Percentiles rank a stretch among this genome's conserved stretches.
Evolutionary conservation across 2,329 filamentous ascomycete genomes (phyloP).

Genomic region (Xylariaceae sp.): DNA sequence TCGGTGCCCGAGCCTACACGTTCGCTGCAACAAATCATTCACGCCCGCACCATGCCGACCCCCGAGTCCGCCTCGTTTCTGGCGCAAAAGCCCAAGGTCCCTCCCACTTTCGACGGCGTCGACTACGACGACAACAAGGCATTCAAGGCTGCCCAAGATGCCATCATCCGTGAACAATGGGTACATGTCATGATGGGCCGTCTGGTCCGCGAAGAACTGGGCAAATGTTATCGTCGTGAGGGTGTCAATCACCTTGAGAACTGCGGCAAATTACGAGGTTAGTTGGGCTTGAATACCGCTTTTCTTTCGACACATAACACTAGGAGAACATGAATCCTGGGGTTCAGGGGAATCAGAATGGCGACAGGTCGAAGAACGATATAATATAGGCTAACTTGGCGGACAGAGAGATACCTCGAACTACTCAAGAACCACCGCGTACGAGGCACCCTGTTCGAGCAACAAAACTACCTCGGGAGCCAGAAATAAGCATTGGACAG

Average conservation of each 20-base stretch:
- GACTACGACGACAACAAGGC: conserved; percentile 79
- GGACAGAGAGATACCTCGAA: conserved; percentile 63
- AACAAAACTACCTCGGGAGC: conserved; percentile 64
- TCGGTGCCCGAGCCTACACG: background rate
- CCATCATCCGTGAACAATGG: conserved; percentile 83
- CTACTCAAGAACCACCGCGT: conserved; percentile 72
- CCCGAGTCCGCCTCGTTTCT: conserved; percentile 79
- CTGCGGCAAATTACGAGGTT: conserved; percentile 77
- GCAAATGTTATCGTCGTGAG: conserved; percentile 80
- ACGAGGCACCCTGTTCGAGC: conserved; percentile 74
- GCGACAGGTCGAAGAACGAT: background rate
- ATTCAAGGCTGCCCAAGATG: conserved; percentile 78
- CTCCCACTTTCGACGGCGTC: conserved; percentile 80
- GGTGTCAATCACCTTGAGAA: conserved; percentile 88
- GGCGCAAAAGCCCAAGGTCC: conserved; percentile 77
- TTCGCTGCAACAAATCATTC: conserved; percentile 1
- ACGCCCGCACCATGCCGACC: conserved; percentile 65
- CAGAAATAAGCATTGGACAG: conserved; percentile 22
- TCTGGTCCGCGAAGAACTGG: conserved; percentile 75
- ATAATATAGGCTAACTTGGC: conserved; percentile 11
- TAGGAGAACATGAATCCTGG: background rate
- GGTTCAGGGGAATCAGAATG: background rate
- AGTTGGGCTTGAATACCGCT: conserved; percentile 33
- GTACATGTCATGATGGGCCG: conserved; percentile 85
- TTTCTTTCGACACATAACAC: background rate